phyloP scores from a whole-genome alignment of 257 asterid species.

The Salvia miltiorrhiza region DNA sequence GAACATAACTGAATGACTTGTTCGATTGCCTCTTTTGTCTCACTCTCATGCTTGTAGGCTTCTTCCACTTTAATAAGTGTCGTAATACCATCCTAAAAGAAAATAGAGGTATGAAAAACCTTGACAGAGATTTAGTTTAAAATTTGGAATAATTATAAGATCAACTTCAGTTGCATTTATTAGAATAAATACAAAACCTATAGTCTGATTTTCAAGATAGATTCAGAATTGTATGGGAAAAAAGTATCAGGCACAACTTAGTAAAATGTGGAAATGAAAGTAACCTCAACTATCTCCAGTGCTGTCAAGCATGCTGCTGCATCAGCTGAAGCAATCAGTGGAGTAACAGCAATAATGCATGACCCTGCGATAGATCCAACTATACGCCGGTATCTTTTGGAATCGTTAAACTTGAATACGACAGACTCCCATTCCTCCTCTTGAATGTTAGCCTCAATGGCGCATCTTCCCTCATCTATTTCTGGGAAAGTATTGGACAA shows the following conservation, averaged over 20 bases:
- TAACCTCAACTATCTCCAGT: conserved; percentile 68
- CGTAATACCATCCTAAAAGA: conserved; percentile 60
- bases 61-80: conserved; percentile 79
- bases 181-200: neutral
- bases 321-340: conserved; percentile 73
- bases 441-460: conserved; percentile 30
- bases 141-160: too few relatives aligned
- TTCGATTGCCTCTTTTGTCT: conserved; percentile 64
- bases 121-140: too few relatives aligned
- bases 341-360: conserved; percentile 74
- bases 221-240: neutral
- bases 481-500: conserved; percentile 24
- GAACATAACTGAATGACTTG: conserved; percentile 42
- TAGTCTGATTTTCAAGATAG: conserved; percentile 3
- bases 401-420: conserved; percentile 64
- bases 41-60: conserved; percentile 73
- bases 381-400: conserved; percentile 64
- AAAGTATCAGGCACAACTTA: neutral
- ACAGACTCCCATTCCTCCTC: conserved; percentile 70
- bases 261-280: neutral
- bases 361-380: conserved; percentile 90
- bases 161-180: neutral
- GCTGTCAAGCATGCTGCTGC: conserved; percentile 72
- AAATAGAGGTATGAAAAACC: neutral
- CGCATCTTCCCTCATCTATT: conserved; percentile 24